Conservation (phyloP, 805 yeast genomes). For the Cyberlindnera samutprakarnensis region DNA sequence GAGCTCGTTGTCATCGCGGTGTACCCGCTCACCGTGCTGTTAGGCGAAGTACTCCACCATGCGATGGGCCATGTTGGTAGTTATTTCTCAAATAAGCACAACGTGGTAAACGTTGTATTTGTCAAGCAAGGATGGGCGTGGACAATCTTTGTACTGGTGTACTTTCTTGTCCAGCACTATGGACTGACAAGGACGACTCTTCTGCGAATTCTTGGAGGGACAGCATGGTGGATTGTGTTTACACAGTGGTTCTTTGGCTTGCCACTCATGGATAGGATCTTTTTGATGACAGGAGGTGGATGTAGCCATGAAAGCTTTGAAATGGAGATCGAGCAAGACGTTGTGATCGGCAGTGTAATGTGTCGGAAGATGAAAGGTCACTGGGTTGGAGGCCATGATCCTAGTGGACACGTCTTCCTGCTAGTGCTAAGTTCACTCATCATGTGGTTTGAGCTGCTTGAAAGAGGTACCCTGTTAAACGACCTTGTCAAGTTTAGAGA, state of each 20-base stretch:
- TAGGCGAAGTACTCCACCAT: slow-evolving; percentile 44
- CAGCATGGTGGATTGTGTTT: slow-evolving; percentile 78
- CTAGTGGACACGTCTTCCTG: slow-evolving; percentile 88
- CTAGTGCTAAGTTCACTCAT: slow-evolving; percentile 59
- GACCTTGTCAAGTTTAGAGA: slow-evolving; percentile 24
- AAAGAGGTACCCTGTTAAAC: slow-evolving; percentile 27
- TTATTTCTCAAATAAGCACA: slow-evolving; percentile 48
- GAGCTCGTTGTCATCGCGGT: slow-evolving; percentile 13
- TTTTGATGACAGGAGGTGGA: slow-evolving; percentile 73
- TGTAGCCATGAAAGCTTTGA: slow-evolving; percentile 34
- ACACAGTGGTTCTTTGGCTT: slow-evolving; percentile 83
- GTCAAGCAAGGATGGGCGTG: slow-evolving; percentile 93
- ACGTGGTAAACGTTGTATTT: slow-evolving; percentile 61
- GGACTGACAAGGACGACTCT: slow-evolving; percentile 3
- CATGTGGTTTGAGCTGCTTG: slow-evolving; percentile 56
- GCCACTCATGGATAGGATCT: slow-evolving; percentile 86
- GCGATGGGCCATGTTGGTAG: slow-evolving; percentile 9
- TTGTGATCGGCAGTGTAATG: slow-evolving; percentile 14
- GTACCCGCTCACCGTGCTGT: slow-evolving; percentile 35
- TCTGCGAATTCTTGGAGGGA: slow-evolving; percentile 21
- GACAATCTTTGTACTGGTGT: slow-evolving; percentile 49
- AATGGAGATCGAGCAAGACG: background rate
- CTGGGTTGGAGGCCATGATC: slow-evolving; percentile 91
- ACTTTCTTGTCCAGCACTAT: slow-evolving; percentile 14
- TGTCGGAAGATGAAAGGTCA: slow-evolving; percentile 56